phyloP scores from a whole-genome alignment of 148 eudicot species.

The Beta vulgaris region DNA sequence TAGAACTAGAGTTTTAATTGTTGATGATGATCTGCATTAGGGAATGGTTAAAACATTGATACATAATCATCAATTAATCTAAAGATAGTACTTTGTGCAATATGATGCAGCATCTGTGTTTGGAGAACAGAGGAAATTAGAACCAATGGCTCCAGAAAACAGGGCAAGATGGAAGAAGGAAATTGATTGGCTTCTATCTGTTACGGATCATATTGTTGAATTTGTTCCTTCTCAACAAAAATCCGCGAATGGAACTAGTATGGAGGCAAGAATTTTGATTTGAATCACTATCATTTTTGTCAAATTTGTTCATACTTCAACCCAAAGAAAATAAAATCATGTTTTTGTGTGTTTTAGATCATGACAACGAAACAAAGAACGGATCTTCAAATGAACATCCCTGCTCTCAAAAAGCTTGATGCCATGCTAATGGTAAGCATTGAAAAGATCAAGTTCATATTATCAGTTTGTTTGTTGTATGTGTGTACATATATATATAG shows the following conservation, averaged over 20 bases:
- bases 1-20: background rate
- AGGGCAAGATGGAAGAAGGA: slow-evolving; percentile 71
- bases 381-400: slow-evolving; percentile 71
- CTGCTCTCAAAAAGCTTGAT: slow-evolving; percentile 73
- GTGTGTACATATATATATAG: background rate
- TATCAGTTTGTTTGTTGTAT: background rate
- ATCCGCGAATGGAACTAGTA: slow-evolving; percentile 56
- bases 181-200: slow-evolving; percentile 79
- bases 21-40: no score
- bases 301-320: background rate
- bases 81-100: background rate
- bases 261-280: slow-evolving; percentile 49
- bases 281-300: background rate
- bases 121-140: slow-evolving; percentile 56
- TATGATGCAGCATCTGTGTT: slow-evolving; percentile 66
- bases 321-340: background rate
- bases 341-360: slow-evolving; percentile 37
- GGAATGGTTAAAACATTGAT: background rate
- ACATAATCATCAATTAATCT: background rate
- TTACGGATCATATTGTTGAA: slow-evolving; percentile 77
- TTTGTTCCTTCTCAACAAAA: slow-evolving; percentile 63
- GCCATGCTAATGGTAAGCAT: slow-evolving; percentile 70
- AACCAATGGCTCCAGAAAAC: slow-evolving; percentile 64
- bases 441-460: background rate
- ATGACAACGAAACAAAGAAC: slow-evolving; percentile 70